Evolutionary conservation across 1,284 basidiomycete species (phyloP).

Genomic region (Cerrena zonata): DNA sequence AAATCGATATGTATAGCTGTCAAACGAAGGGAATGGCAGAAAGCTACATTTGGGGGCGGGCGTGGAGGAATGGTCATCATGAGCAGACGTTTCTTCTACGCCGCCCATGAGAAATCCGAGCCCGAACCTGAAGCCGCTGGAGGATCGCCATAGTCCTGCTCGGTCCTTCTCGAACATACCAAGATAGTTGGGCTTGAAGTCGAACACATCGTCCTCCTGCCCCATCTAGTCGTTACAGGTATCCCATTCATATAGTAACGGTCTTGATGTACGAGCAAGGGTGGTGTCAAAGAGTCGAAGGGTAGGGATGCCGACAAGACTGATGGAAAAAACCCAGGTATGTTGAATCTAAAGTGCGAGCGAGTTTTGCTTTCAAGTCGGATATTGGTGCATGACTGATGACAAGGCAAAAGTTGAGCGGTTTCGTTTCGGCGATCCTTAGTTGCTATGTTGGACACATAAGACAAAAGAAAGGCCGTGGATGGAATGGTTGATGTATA

Average conservation of each 20-base stretch:
- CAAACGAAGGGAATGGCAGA: constrained; percentile 65
- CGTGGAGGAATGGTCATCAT: constrained; percentile 39
- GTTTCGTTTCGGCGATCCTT: too few relatives aligned
- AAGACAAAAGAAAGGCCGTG: too few relatives aligned
- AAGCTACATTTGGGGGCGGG: constrained; percentile 62
- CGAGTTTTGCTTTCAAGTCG: too few relatives aligned
- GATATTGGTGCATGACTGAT: too few relatives aligned
- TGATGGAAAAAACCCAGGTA: too few relatives aligned
- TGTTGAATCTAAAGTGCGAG: too few relatives aligned
- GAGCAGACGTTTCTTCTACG: constrained; percentile 3
- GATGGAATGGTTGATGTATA: too few relatives aligned
- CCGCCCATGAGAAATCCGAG: neutral
- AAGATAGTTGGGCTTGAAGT: constrained; percentile 56
- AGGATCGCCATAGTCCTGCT: neutral
- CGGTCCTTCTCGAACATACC: constrained; percentile 27
- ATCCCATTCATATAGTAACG: constrained; percentile 9
- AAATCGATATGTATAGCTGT: constrained; percentile 42
- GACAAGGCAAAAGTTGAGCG: too few relatives aligned
- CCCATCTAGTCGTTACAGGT: constrained; percentile 13
- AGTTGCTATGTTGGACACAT: too few relatives aligned
- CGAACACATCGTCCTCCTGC: constrained; percentile 43
- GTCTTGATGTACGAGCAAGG: neutral
- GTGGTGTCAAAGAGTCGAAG: too few relatives aligned
- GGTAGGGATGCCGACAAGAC: too few relatives aligned
- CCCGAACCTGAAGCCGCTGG: neutral